phyloP scores from a whole-genome alignment of 805 yeast genomes.

The Schizosaccharomyces lindneri region DNA sequence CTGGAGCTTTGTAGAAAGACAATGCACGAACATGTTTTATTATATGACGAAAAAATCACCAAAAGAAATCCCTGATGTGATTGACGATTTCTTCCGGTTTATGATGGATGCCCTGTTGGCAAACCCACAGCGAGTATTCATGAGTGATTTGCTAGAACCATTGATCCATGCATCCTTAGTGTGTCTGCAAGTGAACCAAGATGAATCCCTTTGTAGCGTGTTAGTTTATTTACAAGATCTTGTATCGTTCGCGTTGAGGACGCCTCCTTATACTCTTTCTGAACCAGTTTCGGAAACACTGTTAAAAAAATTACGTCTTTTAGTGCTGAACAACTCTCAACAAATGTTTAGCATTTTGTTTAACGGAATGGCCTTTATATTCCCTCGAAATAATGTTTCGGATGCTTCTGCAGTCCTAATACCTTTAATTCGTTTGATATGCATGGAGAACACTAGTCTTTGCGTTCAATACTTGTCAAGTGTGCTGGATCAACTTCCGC shows the following conservation, averaged over 20 bases:
- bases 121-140: constrained; percentile 31
- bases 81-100: constrained; percentile 74
- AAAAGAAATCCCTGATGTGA: constrained; percentile 30
- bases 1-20: constrained; percentile 51
- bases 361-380: constrained; percentile 43
- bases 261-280: constrained; percentile 51
- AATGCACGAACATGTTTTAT: constrained; percentile 31
- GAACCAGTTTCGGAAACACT: constrained; percentile 28
- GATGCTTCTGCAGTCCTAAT: constrained; percentile 57
- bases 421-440: constrained; percentile 28
- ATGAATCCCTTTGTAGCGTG: constrained; percentile 43
- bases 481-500: not conserved
- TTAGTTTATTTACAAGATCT: constrained; percentile 62
- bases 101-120: constrained; percentile 53
- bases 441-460: constrained; percentile 36
- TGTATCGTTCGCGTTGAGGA: constrained; percentile 57
- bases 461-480: not conserved
- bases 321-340: constrained; percentile 32
- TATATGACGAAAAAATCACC: constrained; percentile 14
- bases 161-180: constrained; percentile 35
- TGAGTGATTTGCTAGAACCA: constrained; percentile 17
- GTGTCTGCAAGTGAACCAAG: constrained; percentile 33
- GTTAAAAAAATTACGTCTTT: constrained; percentile 22
- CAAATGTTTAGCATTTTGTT: constrained; percentile 28
- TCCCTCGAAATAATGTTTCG: constrained; percentile 40